These are phyloP conservation scores for Solidago caesia DNA, from an alignment of 129 eudicot species.

Conservation along the genomic window DNA sequence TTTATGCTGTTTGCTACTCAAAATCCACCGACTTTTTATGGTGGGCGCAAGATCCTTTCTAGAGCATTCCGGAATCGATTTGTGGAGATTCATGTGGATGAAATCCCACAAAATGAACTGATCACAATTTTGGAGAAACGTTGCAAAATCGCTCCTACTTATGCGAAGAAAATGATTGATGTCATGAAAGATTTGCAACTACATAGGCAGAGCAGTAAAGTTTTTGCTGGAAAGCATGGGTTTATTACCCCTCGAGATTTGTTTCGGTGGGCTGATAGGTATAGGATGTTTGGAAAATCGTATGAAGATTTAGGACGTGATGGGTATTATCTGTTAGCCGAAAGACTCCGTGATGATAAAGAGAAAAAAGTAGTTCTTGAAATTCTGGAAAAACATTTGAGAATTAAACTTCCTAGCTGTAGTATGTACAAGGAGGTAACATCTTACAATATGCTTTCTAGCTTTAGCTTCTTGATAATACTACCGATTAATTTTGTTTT, in stretches of 20 bases:
- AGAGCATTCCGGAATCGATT: conserved; percentile 96
- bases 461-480: background rate
- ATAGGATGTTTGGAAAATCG: conserved; percentile 50
- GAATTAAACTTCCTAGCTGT: conserved; percentile 50
- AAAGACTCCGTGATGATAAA: conserved; percentile 77
- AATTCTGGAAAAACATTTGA: conserved; percentile 66
- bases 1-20: conserved; percentile 99
- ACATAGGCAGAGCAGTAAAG: conserved; percentile 84
- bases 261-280: conserved; percentile 95
- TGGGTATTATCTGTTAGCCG: conserved; percentile 90
- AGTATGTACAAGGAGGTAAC: conserved; percentile 66
- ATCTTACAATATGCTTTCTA: background rate
- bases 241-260: conserved; percentile 96
- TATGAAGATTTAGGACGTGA: conserved; percentile 77
- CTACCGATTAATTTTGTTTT: background rate
- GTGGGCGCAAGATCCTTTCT: conserved; percentile 94
- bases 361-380: conserved; percentile 74
- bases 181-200: conserved; percentile 89
- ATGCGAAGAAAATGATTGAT: conserved; percentile 79
- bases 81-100: conserved; percentile 97
- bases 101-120: conserved; percentile 82
- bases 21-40: conserved; percentile 95
- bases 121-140: conserved; percentile 63
- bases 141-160: conserved; percentile 63
- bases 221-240: conserved; percentile 96